A percentile compares a stretch with the other conserved stretches of the same genome.
Evolutionary conservation across 768 basidiomycete genomes (phyloP).

Genomic region (Rhodotorula taiwanensis): DNA sequence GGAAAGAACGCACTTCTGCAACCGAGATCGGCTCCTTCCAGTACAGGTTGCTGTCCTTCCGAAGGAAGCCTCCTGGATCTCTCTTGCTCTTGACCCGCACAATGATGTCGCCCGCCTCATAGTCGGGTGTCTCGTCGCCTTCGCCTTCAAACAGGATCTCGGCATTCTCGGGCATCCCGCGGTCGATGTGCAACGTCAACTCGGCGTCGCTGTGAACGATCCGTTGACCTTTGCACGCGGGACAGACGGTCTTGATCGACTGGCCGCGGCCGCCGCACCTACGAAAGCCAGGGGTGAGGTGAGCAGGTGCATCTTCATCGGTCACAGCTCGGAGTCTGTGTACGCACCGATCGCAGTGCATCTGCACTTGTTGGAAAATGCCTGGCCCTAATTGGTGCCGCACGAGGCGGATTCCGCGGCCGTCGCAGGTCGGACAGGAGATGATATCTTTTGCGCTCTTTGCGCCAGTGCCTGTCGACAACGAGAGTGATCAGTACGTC

Average conservation of each 20-base stretch:
- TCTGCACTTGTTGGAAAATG: constrained; percentile 42
- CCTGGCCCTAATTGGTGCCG: constrained; percentile 67
- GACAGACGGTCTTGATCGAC: constrained; percentile 67
- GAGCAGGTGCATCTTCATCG: no score
- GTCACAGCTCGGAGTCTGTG: no score
- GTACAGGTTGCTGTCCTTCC: constrained; percentile 85
- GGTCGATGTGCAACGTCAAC: constrained; percentile 75
- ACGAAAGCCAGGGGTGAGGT: not conserved
- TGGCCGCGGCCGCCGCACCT: constrained; percentile 73
- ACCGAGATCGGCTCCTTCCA: constrained; percentile 86
- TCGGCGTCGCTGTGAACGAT: constrained; percentile 52
- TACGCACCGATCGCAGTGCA: constrained; percentile 47
- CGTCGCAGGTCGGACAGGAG: constrained; percentile 74
- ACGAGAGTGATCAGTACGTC: not conserved
- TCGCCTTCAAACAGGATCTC: constrained; percentile 94
- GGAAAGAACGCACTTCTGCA: constrained; percentile 62
- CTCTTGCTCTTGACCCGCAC: constrained; percentile 72
- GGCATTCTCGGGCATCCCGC: constrained; percentile 86
- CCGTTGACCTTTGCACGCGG: constrained; percentile 63
- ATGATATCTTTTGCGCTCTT: constrained; percentile 57
- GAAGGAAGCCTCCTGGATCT: constrained; percentile 69
- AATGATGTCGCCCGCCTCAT: constrained; percentile 90
- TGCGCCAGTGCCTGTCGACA: constrained; percentile 66
- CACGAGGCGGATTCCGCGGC: constrained; percentile 73
- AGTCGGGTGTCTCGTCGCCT: constrained; percentile 90